phyloP scores from a whole-genome alignment of 768 basidiomycete genomes.

The Pisolithus albus region DNA sequence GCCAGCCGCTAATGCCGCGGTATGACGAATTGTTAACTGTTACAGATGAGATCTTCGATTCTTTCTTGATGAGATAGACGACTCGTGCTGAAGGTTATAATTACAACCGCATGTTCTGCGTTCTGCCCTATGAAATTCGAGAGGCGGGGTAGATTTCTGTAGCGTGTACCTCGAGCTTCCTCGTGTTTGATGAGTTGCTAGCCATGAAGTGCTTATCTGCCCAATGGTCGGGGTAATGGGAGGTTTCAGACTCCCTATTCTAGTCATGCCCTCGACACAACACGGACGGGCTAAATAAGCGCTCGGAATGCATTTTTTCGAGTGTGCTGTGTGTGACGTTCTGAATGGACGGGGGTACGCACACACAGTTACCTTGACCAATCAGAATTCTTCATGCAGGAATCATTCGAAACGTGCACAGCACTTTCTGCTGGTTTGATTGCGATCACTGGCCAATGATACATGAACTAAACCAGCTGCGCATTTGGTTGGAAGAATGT shows the following conservation, averaged over 20 bases:
- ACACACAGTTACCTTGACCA: background rate
- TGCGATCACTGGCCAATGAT: constrained; percentile 1
- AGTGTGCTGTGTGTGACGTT: background rate
- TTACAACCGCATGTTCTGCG: background rate
- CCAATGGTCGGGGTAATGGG: background rate
- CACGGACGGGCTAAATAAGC: background rate
- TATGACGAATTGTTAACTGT: background rate
- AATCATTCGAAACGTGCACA: constrained; percentile 1
- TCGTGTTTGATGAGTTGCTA: background rate
- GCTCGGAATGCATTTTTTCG: too few relatives aligned
- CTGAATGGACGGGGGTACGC: background rate
- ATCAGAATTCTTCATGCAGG: background rate
- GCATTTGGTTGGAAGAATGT: background rate
- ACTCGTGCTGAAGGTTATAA: background rate
- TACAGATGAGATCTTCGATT: background rate
- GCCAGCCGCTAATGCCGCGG: background rate
- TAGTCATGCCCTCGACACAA: background rate
- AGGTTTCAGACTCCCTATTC: background rate
- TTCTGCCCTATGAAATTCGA: background rate
- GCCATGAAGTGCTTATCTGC: background rate
- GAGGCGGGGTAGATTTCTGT: background rate
- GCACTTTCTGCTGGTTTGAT: constrained; percentile 2
- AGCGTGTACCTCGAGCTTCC: background rate
- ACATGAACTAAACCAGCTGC: constrained; percentile 1
- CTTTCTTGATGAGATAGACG: background rate